These are phyloP conservation scores for Psilocybe subaeruginosa DNA, from an alignment of 768 basidiomycete genomes.

Conservation along the genomic window DNA sequence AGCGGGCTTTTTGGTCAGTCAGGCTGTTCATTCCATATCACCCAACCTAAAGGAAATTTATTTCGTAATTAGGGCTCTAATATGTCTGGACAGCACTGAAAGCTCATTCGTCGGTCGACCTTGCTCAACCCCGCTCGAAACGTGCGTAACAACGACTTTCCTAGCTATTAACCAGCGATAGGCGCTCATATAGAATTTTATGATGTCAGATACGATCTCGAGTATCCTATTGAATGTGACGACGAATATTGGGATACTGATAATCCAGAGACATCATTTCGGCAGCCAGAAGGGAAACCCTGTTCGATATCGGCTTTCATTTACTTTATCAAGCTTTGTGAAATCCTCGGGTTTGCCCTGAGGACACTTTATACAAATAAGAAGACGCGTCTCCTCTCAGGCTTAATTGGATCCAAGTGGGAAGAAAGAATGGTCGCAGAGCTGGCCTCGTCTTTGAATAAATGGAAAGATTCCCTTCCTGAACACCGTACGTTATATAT, in stretches of 20 bases:
- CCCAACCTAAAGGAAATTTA: too few relatives aligned
- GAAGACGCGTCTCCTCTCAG: slow-evolving; percentile 39
- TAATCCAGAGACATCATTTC: slow-evolving; percentile 51
- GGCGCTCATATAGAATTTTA: neutral
- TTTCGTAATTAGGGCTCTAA: slow-evolving; percentile 25
- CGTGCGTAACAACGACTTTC: slow-evolving; percentile 42
- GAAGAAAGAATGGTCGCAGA: slow-evolving; percentile 59
- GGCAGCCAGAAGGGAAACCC: slow-evolving; percentile 65
- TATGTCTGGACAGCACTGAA: slow-evolving; percentile 33
- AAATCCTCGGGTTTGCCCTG: slow-evolving; percentile 62
- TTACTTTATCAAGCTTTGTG: slow-evolving; percentile 53
- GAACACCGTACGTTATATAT: slow-evolving; percentile 36
- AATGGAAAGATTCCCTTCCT: slow-evolving; percentile 66
- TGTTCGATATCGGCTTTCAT: slow-evolving; percentile 57
- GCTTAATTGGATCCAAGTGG: slow-evolving; percentile 55
- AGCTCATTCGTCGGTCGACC: slow-evolving; percentile 67
- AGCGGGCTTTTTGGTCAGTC: slow-evolving; percentile 55
- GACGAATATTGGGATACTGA: slow-evolving; percentile 49
- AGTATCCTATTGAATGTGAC: slow-evolving; percentile 62
- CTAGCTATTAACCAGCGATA: neutral
- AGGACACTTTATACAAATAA: slow-evolving; percentile 55
- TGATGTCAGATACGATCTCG: slow-evolving; percentile 60
- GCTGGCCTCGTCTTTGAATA: slow-evolving; percentile 60
- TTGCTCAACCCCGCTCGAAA: slow-evolving; percentile 69
- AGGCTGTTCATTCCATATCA: too few relatives aligned